Conservation (phyloP, 2,329 filamentous ascomycete species). For the Hymenoscyphus albidus region DNA sequence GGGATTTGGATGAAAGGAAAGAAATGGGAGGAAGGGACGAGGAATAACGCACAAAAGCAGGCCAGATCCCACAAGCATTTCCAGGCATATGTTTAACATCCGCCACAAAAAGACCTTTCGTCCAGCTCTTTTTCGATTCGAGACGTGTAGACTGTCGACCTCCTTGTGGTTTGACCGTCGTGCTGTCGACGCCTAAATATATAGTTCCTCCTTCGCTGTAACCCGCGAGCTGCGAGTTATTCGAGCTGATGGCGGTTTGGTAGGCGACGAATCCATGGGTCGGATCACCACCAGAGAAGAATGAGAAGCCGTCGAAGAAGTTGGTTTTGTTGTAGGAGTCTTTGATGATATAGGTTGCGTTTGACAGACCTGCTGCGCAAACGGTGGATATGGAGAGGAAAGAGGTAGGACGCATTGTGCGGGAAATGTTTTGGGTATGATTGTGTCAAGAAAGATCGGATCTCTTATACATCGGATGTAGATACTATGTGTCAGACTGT, state of each 20-base stretch:
- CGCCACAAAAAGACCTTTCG: conserved; percentile 53
- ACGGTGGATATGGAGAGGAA: conserved; percentile 30
- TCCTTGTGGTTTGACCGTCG: conserved; percentile 48
- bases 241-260: conserved; percentile 55
- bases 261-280: conserved; percentile 74
- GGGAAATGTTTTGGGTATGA: neutral
- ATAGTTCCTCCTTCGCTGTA: conserved; percentile 44
- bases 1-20: neutral
- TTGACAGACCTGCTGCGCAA: conserved; percentile 26
- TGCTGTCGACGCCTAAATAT: conserved; percentile 67
- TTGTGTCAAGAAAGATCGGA: neutral
- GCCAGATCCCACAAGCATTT: conserved; percentile 56
- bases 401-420: conserved; percentile 12
- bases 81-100: conserved; percentile 59
- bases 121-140: conserved; percentile 50
- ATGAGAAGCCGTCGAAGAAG: conserved; percentile 48
- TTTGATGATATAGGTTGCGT: conserved; percentile 39
- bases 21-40: too few species aligned
- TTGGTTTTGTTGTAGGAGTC: conserved; percentile 43
- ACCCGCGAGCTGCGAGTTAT: conserved; percentile 46
- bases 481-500: neutral
- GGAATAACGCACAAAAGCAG: conserved; percentile 42
- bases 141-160: conserved; percentile 71
- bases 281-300: conserved; percentile 59
- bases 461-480: neutral